Percentiles rank a stretch among this genome's conserved stretches.
Evolutionary conservation across 176 grass and related monocot genomes (phyloP).

Genomic region (Alloteropsis semialata): DNA sequence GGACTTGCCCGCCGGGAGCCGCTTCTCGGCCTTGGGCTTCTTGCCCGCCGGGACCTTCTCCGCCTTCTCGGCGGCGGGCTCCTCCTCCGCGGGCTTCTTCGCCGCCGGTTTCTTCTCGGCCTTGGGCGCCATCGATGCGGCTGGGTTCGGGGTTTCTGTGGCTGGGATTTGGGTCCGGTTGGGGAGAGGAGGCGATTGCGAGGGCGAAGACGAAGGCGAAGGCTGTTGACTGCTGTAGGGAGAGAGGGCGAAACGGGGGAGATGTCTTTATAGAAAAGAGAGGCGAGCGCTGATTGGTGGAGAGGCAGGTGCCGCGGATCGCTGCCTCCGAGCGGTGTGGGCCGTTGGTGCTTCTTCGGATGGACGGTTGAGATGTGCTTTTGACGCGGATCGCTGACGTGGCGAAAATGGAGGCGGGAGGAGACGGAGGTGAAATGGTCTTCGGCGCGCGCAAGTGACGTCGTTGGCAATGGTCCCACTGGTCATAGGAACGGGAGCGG

Average conservation of each 20-base stretch:
- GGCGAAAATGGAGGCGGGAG: neutral
- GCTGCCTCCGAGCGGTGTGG: neutral
- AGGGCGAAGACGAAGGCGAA: no score
- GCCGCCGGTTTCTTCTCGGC: conserved; percentile 34
- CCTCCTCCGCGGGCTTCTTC: conserved; percentile 42
- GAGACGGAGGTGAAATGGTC: neutral
- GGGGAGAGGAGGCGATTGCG: neutral
- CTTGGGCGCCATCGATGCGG: conserved; percentile 8
- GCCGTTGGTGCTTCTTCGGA: neutral
- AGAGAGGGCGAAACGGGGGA: no score
- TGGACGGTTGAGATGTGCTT: neutral
- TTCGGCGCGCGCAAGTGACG: neutral
- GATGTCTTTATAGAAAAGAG: neutral
- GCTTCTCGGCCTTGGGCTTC: conserved; percentile 41
- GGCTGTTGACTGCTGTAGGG: neutral
- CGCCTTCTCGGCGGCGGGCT: neutral
- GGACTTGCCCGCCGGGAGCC: neutral
- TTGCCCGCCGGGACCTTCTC: conserved; percentile 33
- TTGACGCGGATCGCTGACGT: neutral
- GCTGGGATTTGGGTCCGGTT: neutral
- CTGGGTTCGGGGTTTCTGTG: neutral
- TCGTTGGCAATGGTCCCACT: neutral
- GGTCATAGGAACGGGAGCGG: neutral
- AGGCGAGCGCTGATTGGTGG: conserved; percentile 14
- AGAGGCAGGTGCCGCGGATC: neutral